These are phyloP conservation scores for Boletellus deceptivus DNA, from an alignment of 1,284 basidiomycete genomes.

Conservation along the genomic window DNA sequence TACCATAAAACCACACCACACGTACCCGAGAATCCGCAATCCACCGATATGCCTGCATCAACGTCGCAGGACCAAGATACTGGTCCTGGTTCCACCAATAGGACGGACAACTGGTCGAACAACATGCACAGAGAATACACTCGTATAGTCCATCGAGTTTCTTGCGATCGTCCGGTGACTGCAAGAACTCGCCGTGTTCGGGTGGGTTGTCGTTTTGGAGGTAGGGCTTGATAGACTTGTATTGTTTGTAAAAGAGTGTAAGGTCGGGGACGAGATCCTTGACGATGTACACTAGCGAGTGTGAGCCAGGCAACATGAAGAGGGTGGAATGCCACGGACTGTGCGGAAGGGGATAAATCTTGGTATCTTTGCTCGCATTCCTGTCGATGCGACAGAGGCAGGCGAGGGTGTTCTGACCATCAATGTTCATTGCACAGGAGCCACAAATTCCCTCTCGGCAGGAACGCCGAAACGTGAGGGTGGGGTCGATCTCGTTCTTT, in stretches of 20 bases:
- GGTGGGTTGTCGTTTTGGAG: slow-evolving; percentile 87
- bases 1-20: slow-evolving; percentile 8
- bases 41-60: slow-evolving; percentile 97
- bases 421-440: slow-evolving; percentile 98
- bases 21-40: slow-evolving; percentile 92
- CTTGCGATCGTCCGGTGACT: slow-evolving; percentile 88
- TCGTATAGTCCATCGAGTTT: slow-evolving; percentile 99
- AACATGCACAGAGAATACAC: slow-evolving; percentile 92
- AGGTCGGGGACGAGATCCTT: slow-evolving; percentile 88
- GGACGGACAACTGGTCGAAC: slow-evolving; percentile 92
- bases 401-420: slow-evolving; percentile 96
- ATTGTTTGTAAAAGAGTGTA: slow-evolving; percentile 97
- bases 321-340: slow-evolving; percentile 55
- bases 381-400: slow-evolving; percentile 96
- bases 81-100: slow-evolving; percentile 99
- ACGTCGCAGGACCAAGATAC: slow-evolving; percentile 94
- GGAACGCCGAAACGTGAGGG: slow-evolving; percentile 93
- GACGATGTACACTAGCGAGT: slow-evolving; percentile 60
- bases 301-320: background rate
- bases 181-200: slow-evolving; percentile 82
- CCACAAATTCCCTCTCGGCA: slow-evolving; percentile 99
- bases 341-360: slow-evolving; percentile 98
- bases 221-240: slow-evolving; percentile 98
- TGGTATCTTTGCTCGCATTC: slow-evolving; percentile 67
- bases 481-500: slow-evolving; percentile 95